phyloP scores from a whole-genome alignment of 2,329 filamentous ascomycete genomes.

The Pochonia chlamydosporia region DNA sequence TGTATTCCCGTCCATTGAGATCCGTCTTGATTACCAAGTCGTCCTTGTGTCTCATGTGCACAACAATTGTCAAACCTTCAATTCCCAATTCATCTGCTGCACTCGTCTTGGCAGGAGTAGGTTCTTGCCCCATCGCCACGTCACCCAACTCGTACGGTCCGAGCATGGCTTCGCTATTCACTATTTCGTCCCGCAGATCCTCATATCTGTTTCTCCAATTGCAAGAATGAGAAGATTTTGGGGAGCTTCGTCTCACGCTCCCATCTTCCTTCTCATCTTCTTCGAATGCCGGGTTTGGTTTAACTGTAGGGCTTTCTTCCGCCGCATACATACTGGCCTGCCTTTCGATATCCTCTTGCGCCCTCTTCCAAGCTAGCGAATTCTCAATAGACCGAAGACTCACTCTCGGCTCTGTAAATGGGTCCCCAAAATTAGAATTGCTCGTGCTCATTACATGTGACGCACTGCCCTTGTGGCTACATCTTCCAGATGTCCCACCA shows the following conservation, averaged over 20 bases:
- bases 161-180: conserved; percentile 34
- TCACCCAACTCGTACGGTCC: conserved; percentile 14
- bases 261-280: neutral
- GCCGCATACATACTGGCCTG: neutral
- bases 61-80: conserved; percentile 43
- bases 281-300: neutral
- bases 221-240: conserved; percentile 27
- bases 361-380: conserved; percentile 18
- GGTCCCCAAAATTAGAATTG: conserved; percentile 4
- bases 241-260: neutral
- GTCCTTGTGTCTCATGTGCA: conserved; percentile 43
- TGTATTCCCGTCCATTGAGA: conserved; percentile 27
- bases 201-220: conserved; percentile 37
- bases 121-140: conserved; percentile 10
- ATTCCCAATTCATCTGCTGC: conserved; percentile 32
- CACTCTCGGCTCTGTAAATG: conserved; percentile 13
- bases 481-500: neutral
- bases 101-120: neutral
- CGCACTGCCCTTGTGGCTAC: conserved; percentile 2
- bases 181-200: conserved; percentile 33
- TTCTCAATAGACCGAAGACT: conserved; percentile 22
- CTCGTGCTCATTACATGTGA: conserved; percentile 1
- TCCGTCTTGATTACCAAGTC: conserved; percentile 48
- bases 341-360: conserved; percentile 13
- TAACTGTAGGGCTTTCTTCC: conserved; percentile 4